Evolutionary conservation across 2,329 filamentous ascomycete genomes (phyloP).

Genomic region (Phaeosphaeriaceae sp.): DNA sequence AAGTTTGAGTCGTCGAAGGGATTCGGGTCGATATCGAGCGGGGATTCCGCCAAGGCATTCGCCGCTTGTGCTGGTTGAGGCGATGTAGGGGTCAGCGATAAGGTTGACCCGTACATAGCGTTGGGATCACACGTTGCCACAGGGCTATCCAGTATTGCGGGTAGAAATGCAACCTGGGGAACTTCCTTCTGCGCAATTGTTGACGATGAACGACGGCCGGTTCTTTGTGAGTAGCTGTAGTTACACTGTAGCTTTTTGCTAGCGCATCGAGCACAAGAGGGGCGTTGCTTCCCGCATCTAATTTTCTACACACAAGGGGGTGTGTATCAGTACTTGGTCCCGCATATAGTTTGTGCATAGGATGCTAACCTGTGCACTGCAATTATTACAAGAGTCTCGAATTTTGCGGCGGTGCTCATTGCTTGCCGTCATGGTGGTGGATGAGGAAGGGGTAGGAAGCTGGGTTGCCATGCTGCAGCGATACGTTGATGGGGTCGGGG

Average conservation of each 20-base stretch:
- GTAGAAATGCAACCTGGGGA: background rate
- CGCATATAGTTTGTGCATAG: background rate
- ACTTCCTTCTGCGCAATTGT: background rate
- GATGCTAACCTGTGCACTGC: background rate
- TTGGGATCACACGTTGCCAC: background rate
- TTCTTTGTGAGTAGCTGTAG: slow-evolving; percentile 1
- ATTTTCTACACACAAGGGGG: background rate
- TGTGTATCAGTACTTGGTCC: background rate
- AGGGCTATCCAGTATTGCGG: background rate
- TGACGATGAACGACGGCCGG: slow-evolving; percentile 1
- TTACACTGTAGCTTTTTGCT: slow-evolving; percentile 1
- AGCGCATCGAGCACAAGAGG: slow-evolving; percentile 1
- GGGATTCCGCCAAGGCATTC: background rate
- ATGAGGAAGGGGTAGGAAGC: background rate
- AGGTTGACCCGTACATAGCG: background rate
- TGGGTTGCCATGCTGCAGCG: background rate
- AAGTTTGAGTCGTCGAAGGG: background rate
- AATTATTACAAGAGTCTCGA: slow-evolving; percentile 3
- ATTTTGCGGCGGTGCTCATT: slow-evolving; percentile 1
- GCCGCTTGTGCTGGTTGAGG: background rate
- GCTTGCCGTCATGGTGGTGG: background rate
- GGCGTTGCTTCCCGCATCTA: slow-evolving; percentile 2
- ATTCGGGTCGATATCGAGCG: background rate
- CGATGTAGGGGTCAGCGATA: background rate
- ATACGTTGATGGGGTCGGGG: background rate